Percentiles rank a stretch among this genome's conserved stretches.
Evolutionary conservation across 179 eudicot species (phyloP).

Genomic region (Gypsophila paniculata): DNA sequence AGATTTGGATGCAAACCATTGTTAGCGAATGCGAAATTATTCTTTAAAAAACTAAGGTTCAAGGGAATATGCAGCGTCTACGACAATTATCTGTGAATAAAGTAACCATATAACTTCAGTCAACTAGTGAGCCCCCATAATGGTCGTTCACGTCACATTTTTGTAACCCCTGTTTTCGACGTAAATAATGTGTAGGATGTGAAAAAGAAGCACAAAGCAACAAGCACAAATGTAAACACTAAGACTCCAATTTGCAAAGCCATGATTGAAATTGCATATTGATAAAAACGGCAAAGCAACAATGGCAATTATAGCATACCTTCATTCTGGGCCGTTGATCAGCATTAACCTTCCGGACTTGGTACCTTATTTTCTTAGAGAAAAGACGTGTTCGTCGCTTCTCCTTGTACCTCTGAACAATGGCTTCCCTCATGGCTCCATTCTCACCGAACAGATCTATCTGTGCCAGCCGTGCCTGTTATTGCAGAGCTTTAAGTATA

Average conservation of each 20-base stretch:
- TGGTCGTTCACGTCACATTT: not conserved
- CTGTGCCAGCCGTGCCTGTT: constrained; percentile 68
- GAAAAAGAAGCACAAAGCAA: constrained; percentile 5
- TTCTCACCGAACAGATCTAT: constrained; percentile 79
- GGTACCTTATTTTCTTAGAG: constrained; percentile 82
- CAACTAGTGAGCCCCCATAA: not conserved
- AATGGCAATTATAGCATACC: constrained; percentile 36
- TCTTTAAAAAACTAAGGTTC: not conserved
- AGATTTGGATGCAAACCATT: not conserved
- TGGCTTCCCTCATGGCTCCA: constrained; percentile 81
- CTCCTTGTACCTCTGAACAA: constrained; percentile 85
- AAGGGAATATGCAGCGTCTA: not conserved
- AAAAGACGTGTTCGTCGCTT: constrained; percentile 76
- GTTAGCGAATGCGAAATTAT: not conserved
- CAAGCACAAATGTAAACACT: constrained; percentile 10
- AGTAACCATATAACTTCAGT: constrained; percentile 1
- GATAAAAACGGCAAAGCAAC: constrained; percentile 10
- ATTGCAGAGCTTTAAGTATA: constrained; percentile 14
- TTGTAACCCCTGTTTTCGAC: not conserved
- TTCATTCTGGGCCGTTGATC: constrained; percentile 90
- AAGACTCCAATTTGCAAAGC: not conserved
- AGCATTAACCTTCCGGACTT: constrained; percentile 89
- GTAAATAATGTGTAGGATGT: not conserved
- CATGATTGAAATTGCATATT: constrained; percentile 13
- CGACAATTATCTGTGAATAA: not conserved